phyloP scores from a whole-genome alignment of 352 stramenopile species.

The Pythium sukuiense region DNA sequence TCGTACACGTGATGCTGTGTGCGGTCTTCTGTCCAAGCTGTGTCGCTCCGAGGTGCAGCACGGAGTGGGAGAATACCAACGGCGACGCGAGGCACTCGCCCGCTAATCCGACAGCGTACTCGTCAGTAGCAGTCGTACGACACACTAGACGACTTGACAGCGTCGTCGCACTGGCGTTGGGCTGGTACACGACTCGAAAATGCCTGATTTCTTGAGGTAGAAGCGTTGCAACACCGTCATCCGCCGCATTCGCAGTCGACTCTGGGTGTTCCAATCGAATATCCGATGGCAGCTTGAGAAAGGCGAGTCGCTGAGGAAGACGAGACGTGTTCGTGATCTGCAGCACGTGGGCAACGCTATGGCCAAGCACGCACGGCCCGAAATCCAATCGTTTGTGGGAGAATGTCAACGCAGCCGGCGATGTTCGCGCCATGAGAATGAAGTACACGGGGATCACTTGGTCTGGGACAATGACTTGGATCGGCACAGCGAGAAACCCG shows the following conservation, averaged over 20 bases:
- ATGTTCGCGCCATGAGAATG: slow-evolving; percentile 42
- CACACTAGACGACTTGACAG: slow-evolving; percentile 41
- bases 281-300: slow-evolving; percentile 55
- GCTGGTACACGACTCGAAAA: slow-evolving; percentile 49
- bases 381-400: slow-evolving; percentile 42
- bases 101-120: slow-evolving; percentile 40
- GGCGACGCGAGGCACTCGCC: slow-evolving; percentile 43
- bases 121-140: slow-evolving; percentile 46
- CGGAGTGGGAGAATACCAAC: slow-evolving; percentile 48
- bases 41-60: slow-evolving; percentile 44
- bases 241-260: slow-evolving; percentile 21
- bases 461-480: slow-evolving; percentile 54
- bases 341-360: slow-evolving; percentile 39
- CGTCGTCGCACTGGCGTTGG: slow-evolving; percentile 35
- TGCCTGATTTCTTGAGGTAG: slow-evolving; percentile 42
- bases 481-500: slow-evolving; percentile 32
- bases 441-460: slow-evolving; percentile 68
- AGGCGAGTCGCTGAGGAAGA: slow-evolving; percentile 64
- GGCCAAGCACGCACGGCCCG: slow-evolving; percentile 48
- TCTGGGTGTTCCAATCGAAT: slow-evolving; percentile 37
- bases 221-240: slow-evolving; percentile 62
- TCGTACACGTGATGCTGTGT: slow-evolving; percentile 45
- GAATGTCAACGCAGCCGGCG: slow-evolving; percentile 31
- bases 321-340: slow-evolving; percentile 46
- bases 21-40: slow-evolving; percentile 40